Evolutionary conservation across 805 yeast genomes (phyloP).

Genomic region (Metschnikowia kofuensis): DNA sequence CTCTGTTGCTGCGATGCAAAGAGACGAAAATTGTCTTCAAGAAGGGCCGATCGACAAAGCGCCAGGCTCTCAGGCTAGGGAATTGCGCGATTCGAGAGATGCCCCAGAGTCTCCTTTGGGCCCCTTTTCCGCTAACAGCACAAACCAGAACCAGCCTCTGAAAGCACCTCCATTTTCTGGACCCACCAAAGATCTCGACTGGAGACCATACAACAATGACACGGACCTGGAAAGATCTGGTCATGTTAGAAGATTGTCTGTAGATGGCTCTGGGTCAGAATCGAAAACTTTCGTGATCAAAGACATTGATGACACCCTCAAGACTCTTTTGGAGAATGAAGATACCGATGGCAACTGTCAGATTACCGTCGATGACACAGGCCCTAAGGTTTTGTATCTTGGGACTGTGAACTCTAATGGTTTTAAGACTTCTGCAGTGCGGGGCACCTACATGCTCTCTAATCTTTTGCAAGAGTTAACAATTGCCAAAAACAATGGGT

Average conservation of each 20-base stretch:
- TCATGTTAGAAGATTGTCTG: slow-evolving; percentile 4
- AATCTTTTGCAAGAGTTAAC: slow-evolving; percentile 86
- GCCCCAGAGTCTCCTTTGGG: neutral
- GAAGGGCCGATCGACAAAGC: neutral
- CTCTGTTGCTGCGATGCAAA: neutral
- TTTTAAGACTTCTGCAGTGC: slow-evolving; percentile 62
- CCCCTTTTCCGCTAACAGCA: neutral
- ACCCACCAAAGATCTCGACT: neutral
- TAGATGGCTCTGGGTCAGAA: slow-evolving; percentile 8
- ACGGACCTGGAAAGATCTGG: neutral
- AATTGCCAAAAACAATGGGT: slow-evolving; percentile 76
- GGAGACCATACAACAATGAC: neutral
- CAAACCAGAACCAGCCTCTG: neutral
- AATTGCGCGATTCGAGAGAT: slow-evolving; percentile 1
- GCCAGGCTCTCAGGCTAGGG: neutral
- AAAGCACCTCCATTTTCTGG: neutral
- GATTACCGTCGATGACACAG: slow-evolving; percentile 80
- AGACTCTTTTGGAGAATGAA: slow-evolving; percentile 66
- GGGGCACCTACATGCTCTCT: slow-evolving; percentile 89
- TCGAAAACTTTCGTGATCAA: slow-evolving; percentile 63
- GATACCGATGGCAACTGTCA: slow-evolving; percentile 85
- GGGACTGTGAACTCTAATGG: slow-evolving; percentile 89
- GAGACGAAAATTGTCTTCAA: neutral
- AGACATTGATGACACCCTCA: slow-evolving; percentile 70
- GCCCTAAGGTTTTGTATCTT: slow-evolving; percentile 74